Evolutionary conservation across 2,329 filamentous ascomycete species (phyloP), one percentile per base, ranked within the genome.

Genomic region (Penicillium brevicompactum): DNA sequence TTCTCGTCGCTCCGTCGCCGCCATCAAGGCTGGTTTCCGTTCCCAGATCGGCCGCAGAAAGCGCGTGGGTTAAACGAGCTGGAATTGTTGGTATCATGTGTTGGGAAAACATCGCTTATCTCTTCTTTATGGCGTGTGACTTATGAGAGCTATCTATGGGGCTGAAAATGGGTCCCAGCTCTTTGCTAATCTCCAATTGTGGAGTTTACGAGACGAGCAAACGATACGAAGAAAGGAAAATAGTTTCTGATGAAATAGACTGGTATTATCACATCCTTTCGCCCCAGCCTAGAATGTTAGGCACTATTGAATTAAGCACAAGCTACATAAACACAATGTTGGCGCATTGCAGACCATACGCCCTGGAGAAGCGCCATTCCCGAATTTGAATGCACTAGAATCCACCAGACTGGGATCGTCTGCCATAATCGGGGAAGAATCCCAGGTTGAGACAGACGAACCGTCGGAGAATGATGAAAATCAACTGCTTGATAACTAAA

Each of bases 1-100:
- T 61, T 90, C 87, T 49, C 84, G 93, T 78, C 89, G 92, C 74
- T 92, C 87, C 71, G 93, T 97, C 74, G 91, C 91, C 58, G 92
- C 94, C 66, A 99, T 99, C 89, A 99, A 99, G 88, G 96, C 92
- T 59, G 94, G 94, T 92, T 99, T 99, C 92, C 95, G 92, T 71
- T 94, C 94, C 77, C 94, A 97, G 81, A 90, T 99, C 77, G 94
- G 94, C 76, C 97, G 97, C 89, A 89, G 94, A 85, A 94, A 87
- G 84, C 95, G 95, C 86, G 86, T 91, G 77, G 89, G 84, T 77
- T 95, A 92, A 83, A 37, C 67, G 53, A 54, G 49, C 59, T 54
- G 48, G 49, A 37, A 45, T 46, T 49, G 46, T 46, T 49, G 43
- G 49, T 44, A 58, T 52, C 52, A 57, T 56, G 42, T 55, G 58